Conservation (phyloP, 1,139 yeast genomes). For the Suhomyces panamericanus region DNA sequence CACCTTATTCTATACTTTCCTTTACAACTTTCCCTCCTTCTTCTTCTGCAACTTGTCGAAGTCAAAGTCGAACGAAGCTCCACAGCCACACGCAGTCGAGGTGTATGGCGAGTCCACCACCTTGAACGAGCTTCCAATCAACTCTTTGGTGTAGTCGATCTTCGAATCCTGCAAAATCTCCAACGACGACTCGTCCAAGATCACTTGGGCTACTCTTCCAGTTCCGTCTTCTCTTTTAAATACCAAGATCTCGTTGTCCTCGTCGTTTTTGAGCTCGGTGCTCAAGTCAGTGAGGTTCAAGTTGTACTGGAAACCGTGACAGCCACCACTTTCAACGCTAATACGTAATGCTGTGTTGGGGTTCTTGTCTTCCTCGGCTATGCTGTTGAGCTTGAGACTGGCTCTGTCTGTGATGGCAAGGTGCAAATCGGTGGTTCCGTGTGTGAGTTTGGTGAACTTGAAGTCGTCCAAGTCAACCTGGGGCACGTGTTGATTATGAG, state of each 20-base stretch:
- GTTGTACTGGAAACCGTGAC: conserved; percentile 95
- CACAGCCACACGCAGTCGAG: conserved; percentile 94
- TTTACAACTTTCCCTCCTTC: conserved; percentile 11
- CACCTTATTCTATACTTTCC: conserved; percentile 5
- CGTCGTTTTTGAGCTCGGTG: conserved; percentile 43
- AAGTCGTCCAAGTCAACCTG: conserved; percentile 33
- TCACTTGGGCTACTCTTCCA: conserved; percentile 52
- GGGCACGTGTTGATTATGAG: conserved; percentile 16
- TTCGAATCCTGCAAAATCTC: conserved; percentile 84
- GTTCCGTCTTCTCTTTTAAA: conserved; percentile 59
- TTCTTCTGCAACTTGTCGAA: conserved; percentile 51
- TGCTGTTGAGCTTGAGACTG: conserved; percentile 51
- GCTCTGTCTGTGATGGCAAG: conserved; percentile 47
- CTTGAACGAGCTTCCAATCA: conserved; percentile 93
- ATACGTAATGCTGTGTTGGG: conserved; percentile 67
- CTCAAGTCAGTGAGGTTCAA: conserved; percentile 57
- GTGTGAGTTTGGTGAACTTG: conserved; percentile 30
- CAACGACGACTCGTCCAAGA: conserved; percentile 78
- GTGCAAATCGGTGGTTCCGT: conserved; percentile 37
- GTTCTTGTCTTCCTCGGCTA: conserved; percentile 58
- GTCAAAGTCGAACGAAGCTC: conserved; percentile 89
- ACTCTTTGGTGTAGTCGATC: conserved; percentile 85
- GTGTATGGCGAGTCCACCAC: conserved; percentile 89
- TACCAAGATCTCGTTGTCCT: conserved; percentile 46
- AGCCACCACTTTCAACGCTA: conserved; percentile 95